Percentiles rank a stretch among this genome's conserved stretches.
phyloP scores from a whole-genome alignment of 2,329 filamentous ascomycete genomes.

The Drechslera avenae region DNA sequence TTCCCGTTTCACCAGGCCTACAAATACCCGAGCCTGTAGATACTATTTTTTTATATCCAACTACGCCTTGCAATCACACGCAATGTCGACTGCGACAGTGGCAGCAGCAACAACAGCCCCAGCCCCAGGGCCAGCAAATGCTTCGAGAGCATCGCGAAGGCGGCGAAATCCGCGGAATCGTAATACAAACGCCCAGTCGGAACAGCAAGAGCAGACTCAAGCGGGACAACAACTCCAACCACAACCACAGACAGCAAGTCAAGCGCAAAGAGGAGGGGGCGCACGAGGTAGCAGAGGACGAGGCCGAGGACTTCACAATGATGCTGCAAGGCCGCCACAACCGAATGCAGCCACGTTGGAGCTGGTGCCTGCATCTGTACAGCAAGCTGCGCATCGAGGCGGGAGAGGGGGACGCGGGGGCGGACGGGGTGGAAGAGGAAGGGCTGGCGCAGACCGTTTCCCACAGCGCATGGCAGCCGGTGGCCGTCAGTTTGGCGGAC shows the following conservation, averaged over 20 bases:
- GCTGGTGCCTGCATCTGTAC: slow-evolving; percentile 9
- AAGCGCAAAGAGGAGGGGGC: slow-evolving; percentile 26
- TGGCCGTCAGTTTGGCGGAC: slow-evolving; percentile 57
- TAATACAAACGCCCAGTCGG: slow-evolving; percentile 13
- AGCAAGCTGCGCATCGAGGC: slow-evolving; percentile 15
- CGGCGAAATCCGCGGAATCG: slow-evolving; percentile 33
- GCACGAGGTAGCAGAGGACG: slow-evolving; percentile 22
- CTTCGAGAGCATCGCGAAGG: slow-evolving; percentile 24
- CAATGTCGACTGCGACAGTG: slow-evolving; percentile 30
- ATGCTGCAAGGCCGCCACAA: slow-evolving; percentile 6
- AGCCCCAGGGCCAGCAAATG: slow-evolving; percentile 11
- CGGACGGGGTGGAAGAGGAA: slow-evolving; percentile 20
- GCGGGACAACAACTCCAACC: background rate
- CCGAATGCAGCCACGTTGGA: slow-evolving; percentile 5
- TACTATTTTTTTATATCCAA: slow-evolving; percentile 4
- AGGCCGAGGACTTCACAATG: slow-evolving; percentile 23
- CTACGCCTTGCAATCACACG: slow-evolving; percentile 4
- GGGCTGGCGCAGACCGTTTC: slow-evolving; percentile 27
- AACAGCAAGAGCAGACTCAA: slow-evolving; percentile 27
- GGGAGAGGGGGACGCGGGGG: slow-evolving; percentile 21
- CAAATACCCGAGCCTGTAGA: slow-evolving; percentile 35
- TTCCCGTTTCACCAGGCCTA: slow-evolving; percentile 37
- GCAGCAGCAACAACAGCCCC: slow-evolving; percentile 21
- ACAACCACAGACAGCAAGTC: slow-evolving; percentile 21
- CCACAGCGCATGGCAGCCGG: slow-evolving; percentile 33